Conservation (phyloP, 2,329 filamentous ascomycete species). For the Phoma herbarum region DNA sequence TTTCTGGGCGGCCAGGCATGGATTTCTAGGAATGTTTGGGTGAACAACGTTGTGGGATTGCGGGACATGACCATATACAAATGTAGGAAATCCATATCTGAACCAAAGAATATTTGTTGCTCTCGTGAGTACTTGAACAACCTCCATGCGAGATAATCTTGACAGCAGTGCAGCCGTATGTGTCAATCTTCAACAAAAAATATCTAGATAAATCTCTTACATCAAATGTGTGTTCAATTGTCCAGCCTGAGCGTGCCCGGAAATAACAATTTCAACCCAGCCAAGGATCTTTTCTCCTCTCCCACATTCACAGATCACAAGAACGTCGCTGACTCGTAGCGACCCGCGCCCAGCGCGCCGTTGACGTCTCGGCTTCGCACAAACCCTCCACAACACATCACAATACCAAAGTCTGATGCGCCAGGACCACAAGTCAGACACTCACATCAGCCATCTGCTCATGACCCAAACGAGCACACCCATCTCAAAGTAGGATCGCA, state of each 20-base stretch:
- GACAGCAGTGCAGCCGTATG: too few species aligned
- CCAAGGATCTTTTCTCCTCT: background rate
- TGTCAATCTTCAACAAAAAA: too few species aligned
- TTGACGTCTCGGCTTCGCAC: constrained; percentile 1
- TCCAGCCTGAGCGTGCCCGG: too few species aligned
- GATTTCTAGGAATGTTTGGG: too few species aligned
- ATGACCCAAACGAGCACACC: background rate
- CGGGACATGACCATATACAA: too few species aligned
- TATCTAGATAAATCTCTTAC: background rate
- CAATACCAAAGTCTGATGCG: background rate
- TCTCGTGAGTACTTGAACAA: too few species aligned
- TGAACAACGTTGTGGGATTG: too few species aligned
- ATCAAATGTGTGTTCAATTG: background rate
- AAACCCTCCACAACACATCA: background rate
- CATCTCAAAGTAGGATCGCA: background rate
- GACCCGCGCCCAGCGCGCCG: background rate
- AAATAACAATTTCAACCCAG: background rate
- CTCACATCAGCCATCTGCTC: too few species aligned
- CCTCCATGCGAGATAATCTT: too few species aligned
- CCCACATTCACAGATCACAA: background rate
- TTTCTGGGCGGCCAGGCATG: too few species aligned
- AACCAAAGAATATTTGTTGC: too few species aligned
- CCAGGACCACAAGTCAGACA: background rate
- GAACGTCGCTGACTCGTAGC: constrained; percentile 7
- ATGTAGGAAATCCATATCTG: too few species aligned